Base-by-base conservation (phyloP, 2,329 filamentous ascomycete species). In the Monilinia fructigena region DNA sequence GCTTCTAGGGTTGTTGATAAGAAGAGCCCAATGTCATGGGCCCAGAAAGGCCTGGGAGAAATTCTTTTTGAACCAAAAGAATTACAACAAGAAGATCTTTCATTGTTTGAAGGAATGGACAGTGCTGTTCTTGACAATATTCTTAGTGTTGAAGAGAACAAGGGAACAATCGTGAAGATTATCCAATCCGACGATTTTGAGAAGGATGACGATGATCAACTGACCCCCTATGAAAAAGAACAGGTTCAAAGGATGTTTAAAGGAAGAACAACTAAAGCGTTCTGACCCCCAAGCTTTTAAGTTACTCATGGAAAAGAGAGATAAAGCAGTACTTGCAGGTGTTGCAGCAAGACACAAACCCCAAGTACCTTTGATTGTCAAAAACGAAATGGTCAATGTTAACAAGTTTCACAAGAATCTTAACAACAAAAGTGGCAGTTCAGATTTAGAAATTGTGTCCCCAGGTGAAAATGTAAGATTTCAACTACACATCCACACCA, bases 1-100 rank as follows among this genome's bases (percentile, higher is more conserved):
- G 86, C 91, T 4, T 86, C 85, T 50, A 86, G 91, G 18, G 90
- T 96, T 1, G 89, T 97, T 4, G 93, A 97, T 77, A 88, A 92
- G 75, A 92, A 90, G 78, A 92, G 91, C 60, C 87, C 89, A 0
- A 78, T 87, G n/a, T 86, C 89, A 10, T 86, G 82, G 76, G 87
- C 90, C 0, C 81, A 82, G 26, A 85, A 83, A 62, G 80, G 82
- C 1, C 74, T 77, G 1, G 75, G 77, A 1, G 81, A 86, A 1
- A 86, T 88, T 72, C 80, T 92, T n/a, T 84, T 83, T 47, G 78
- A 81, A 52, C 86, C 90, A 0, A 81, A 80, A 63, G 74, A 82
- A 0, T 79, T 86, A 1, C 68, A 76, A 7, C 81, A 84, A 58
- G 74, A 85, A 54, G 81, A 87, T 59, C 74, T 91, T 0, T 74